Evolutionary conservation across 139 green algal genomes (phyloP), one percentile per base, ranked within the genome.

Genomic region (Haematococcus lacustris): DNA sequence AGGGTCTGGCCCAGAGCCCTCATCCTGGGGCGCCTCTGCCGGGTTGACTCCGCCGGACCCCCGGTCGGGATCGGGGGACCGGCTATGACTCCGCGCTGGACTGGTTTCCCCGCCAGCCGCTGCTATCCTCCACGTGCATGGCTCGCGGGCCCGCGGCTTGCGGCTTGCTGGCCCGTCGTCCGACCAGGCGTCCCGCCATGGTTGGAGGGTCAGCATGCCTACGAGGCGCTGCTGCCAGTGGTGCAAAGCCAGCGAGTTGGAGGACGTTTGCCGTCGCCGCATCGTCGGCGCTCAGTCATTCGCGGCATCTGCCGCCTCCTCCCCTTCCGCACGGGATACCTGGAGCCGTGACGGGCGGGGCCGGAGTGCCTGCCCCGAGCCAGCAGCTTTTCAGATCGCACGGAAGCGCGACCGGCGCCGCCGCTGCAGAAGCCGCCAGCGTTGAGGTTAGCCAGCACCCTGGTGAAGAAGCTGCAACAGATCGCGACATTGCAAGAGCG

Each of bases 381-480:
- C n/a, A n/a, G n/a, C n/a, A n/a, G n/a, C n/a, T n/a, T n/a, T n/a
- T n/a, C n/a, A n/a, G n/a, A n/a, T n/a, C n/a, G 5, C 38, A 71
- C 17, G 38, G 38, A 34, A 38, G 34, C 51, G 40, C 34, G 21
- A 38, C 4, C 1, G 59, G 1, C 17, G 73, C 51, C 43, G 74
- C 50, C 0, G 53, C 64, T 69, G 62, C 50, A 1, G 60, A 62
- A 38, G 47, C 21, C 37, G 70, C 75, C 33, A 74, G 60, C 5
- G 38, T 33, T n/a, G 9, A 73, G 71, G 71, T 80, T 93, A 80
- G 38, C 74, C 23, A 75, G 86, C n/a, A 77, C 73, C 23, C 38
- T 96, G 68, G 47, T 65, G 9, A 93, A 93, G 78, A 97, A 97
- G 87, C 76, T 96, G 78, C 86, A 94, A 80, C 90, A 96, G 83